A percentile compares a stretch with the other conserved stretches of the same genome.
phyloP scores from a whole-genome alignment of 2,329 filamentous ascomycete species.

The Mycocentrospora acerina region DNA sequence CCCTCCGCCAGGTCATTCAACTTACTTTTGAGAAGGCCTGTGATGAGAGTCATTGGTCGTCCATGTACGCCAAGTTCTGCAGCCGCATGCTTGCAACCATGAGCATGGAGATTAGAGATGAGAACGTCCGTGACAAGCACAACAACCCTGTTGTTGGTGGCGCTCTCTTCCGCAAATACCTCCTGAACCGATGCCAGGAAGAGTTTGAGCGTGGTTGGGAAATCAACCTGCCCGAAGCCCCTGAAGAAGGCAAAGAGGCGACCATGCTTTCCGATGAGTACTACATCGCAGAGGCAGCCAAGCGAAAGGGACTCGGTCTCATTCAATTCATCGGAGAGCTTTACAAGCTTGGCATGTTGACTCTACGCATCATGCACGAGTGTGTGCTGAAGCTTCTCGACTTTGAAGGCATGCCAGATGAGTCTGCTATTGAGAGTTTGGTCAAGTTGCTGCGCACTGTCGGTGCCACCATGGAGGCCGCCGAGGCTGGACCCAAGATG shows the following conservation, averaged over 20 bases:
- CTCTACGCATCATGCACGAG: conserved; percentile 98
- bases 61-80: conserved; percentile 99
- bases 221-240: conserved; percentile 75
- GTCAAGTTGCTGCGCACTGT: conserved; percentile 91
- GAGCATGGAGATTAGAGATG: conserved; percentile 85
- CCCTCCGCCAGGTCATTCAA: conserved; percentile 95
- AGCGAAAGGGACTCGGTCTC: conserved; percentile 93
- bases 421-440: conserved; percentile 94
- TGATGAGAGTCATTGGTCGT: conserved; percentile 97
- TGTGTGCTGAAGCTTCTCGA: conserved; percentile 97
- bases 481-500: conserved; percentile 76
- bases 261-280: conserved; percentile 94
- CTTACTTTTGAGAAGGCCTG: conserved; percentile 99
- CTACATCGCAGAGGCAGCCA: conserved; percentile 88
- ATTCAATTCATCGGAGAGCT: conserved; percentile 99
- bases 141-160: conserved; percentile 88
- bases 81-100: conserved; percentile 91
- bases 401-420: conserved; percentile 88
- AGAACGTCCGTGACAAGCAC: conserved; percentile 88
- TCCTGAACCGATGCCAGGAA: conserved; percentile 97
- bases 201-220: conserved; percentile 99
- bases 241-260: conserved; percentile 79
- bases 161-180: conserved; percentile 95
- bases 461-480: conserved; percentile 79
- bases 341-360: conserved; percentile 98